phyloP scores from a whole-genome alignment of 1,284 basidiomycete species.

The Volvariella surrecta region DNA sequence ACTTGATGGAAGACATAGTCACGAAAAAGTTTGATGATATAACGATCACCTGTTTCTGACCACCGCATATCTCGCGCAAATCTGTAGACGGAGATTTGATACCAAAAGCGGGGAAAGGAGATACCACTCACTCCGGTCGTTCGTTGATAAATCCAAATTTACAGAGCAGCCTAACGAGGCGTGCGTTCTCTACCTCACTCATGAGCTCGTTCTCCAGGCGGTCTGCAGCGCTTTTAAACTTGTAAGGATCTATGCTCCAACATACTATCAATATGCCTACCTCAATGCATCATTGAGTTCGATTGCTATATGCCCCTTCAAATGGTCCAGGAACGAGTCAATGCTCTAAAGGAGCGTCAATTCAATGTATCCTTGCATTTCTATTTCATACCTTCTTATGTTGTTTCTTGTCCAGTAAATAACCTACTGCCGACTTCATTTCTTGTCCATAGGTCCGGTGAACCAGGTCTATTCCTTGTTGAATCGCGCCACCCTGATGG shows the following conservation, averaged over 20 bases:
- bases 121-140: slow-evolving; percentile 76
- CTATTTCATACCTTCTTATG: slow-evolving; percentile 42
- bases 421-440: slow-evolving; percentile 74
- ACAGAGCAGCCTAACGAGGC: slow-evolving; percentile 85
- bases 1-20: slow-evolving; percentile 99
- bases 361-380: not conserved
- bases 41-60: slow-evolving; percentile 98
- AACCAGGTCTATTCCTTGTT: slow-evolving; percentile 60
- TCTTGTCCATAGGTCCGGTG: slow-evolving; percentile 72
- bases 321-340: slow-evolving; percentile 73
- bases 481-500: slow-evolving; percentile 32
- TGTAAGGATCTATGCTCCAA: slow-evolving; percentile 6
- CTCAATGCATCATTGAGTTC: slow-evolving; percentile 82
- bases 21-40: slow-evolving; percentile 96
- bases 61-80: slow-evolving; percentile 93
- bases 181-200: slow-evolving; percentile 93
- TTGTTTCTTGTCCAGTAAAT: slow-evolving; percentile 69
- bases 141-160: slow-evolving; percentile 99
- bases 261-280: slow-evolving; percentile 33
- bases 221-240: slow-evolving; percentile 58
- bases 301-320: slow-evolving; percentile 64
- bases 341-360: slow-evolving; percentile 45
- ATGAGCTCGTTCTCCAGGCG: slow-evolving; percentile 78
- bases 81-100: slow-evolving; percentile 30
- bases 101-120: slow-evolving; percentile 1